A percentile compares a stretch with the other conserved stretches of the same genome.
Evolutionary conservation across 441 rosid genomes (phyloP).

Genomic region (Oxalis stricta): DNA sequence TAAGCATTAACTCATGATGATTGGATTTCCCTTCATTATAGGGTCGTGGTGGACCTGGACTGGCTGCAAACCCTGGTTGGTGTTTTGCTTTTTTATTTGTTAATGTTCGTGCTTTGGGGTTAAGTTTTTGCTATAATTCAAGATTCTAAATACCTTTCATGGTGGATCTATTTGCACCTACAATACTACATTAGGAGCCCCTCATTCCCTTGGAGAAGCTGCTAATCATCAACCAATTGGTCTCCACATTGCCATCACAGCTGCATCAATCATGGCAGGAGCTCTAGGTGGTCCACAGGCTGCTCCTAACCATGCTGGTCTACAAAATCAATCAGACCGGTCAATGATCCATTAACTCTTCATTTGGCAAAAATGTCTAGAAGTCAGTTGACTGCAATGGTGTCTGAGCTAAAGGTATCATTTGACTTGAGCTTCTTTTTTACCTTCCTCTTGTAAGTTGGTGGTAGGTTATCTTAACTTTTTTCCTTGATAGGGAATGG

Average conservation of each 20-base stretch:
- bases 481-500: slow-evolving; percentile 51
- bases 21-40: slow-evolving; percentile 21
- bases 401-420: slow-evolving; percentile 68
- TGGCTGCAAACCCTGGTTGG: slow-evolving; percentile 43
- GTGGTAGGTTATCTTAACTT: slow-evolving; percentile 3
- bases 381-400: slow-evolving; percentile 63
- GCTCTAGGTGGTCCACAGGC: slow-evolving; percentile 68
- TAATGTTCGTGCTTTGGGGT: slow-evolving; percentile 1
- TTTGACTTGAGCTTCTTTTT: slow-evolving; percentile 4
- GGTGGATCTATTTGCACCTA: slow-evolving; percentile 1
- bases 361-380: slow-evolving; percentile 83
- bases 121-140: background rate
- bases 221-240: slow-evolving; percentile 70
- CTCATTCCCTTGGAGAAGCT: slow-evolving; percentile 33
- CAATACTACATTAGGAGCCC: slow-evolving; percentile 54
- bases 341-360: slow-evolving; percentile 78
- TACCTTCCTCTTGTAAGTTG: slow-evolving; percentile 1
- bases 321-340: slow-evolving; percentile 30
- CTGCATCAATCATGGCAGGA: slow-evolving; percentile 67
- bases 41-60: slow-evolving; percentile 90
- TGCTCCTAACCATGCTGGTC: slow-evolving; percentile 36
- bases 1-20: background rate
- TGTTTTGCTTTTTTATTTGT: slow-evolving; percentile 2
- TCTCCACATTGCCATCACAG: slow-evolving; percentile 60
- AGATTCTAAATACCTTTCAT: slow-evolving; percentile 2